phyloP scores from a whole-genome alignment of 83 land plant genomes.

The Isoetes engelmannii region DNA sequence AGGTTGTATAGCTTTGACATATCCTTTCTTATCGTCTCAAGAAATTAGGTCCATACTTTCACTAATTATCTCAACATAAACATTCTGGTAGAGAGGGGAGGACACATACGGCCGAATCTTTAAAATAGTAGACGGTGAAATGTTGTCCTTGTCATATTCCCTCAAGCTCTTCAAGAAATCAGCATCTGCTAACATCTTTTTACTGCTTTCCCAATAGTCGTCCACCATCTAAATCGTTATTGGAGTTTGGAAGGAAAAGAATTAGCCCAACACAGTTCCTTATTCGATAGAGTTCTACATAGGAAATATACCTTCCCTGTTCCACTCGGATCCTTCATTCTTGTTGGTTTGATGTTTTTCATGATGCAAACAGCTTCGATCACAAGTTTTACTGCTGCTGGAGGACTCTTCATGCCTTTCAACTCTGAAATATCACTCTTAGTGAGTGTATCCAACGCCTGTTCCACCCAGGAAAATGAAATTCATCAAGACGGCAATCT shows the following conservation, averaged over 20 bases:
- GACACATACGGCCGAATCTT: conserved; percentile 27
- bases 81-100: background rate
- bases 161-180: conserved; percentile 26
- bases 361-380: conserved; percentile 37
- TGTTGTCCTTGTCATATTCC: conserved; percentile 38
- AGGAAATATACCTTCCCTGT: conserved; percentile 23
- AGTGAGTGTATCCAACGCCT: conserved; percentile 33
- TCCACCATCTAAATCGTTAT: conserved; percentile 26
- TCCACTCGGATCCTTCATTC: conserved; percentile 34
- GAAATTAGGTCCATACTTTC: too few relatives aligned
- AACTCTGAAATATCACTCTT: conserved; percentile 34
- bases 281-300: background rate
- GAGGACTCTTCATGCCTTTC: conserved; percentile 39
- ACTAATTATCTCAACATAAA: too few relatives aligned
- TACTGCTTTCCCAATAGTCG: conserved; percentile 38
- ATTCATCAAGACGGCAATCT: too few relatives aligned
- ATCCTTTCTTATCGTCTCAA: too few relatives aligned
- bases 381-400: conserved; percentile 26
- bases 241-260: background rate
- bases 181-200: conserved; percentile 35
- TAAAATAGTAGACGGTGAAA: conserved; percentile 15
- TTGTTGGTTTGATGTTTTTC: conserved; percentile 32
- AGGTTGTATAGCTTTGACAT: too few relatives aligned
- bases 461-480: too few relatives aligned
- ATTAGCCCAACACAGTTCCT: background rate